A percentile compares a stretch with the other conserved stretches of the same genome.
phyloP scores from a whole-genome alignment of 345 rosid genomes.

The Populus tremula region DNA sequence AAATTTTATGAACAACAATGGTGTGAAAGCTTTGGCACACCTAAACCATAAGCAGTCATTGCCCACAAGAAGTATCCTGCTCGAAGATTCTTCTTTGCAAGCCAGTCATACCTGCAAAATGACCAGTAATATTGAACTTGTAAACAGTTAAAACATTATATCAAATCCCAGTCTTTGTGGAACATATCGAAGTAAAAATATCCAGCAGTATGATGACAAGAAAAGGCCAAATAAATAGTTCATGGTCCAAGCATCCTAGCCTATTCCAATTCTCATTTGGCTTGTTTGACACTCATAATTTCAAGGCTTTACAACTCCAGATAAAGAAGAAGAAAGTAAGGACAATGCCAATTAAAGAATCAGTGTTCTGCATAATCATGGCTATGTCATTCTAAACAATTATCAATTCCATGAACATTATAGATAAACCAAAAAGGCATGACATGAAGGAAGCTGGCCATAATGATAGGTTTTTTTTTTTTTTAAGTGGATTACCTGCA shows the following conservation, averaged over 20 bases:
- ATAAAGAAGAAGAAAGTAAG: neutral
- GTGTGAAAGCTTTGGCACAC: slow-evolving; percentile 32
- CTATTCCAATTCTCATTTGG: neutral
- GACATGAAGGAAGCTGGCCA: neutral
- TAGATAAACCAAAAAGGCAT: neutral
- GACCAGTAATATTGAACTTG: neutral
- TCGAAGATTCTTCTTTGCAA: slow-evolving; percentile 66
- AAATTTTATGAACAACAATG: neutral
- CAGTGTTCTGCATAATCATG: neutral
- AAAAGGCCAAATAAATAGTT: neutral
- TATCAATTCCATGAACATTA: neutral
- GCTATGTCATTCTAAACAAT: neutral
- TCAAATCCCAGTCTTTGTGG: neutral
- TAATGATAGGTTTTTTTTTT: neutral
- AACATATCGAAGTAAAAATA: neutral
- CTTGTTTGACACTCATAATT: neutral
- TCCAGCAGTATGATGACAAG: neutral
- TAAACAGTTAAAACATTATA: neutral
- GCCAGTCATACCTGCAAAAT: slow-evolving; percentile 78
- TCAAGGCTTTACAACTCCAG: neutral
- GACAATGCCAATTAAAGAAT: neutral
- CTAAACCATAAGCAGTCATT: slow-evolving; percentile 92
- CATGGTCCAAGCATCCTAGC: neutral
- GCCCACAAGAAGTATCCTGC: slow-evolving; percentile 88
- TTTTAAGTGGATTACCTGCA: neutral